phyloP scores from a whole-genome alignment of 208 protist genomes.

The Wallacemonas collosoma region DNA sequence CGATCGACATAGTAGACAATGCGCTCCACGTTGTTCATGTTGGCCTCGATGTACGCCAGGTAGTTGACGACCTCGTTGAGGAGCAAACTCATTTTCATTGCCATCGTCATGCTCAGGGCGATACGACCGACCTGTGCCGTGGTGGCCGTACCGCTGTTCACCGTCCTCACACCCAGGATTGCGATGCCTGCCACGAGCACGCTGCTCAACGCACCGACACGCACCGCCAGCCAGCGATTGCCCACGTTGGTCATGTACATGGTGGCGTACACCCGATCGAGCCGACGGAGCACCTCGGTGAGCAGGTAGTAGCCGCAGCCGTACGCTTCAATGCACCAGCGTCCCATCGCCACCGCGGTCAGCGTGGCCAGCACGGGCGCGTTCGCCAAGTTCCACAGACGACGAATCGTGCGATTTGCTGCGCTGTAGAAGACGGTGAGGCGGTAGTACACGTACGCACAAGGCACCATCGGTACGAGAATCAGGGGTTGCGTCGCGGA shows the following conservation, averaged over 20 bases:
- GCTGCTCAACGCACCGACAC: conserved; percentile 85
- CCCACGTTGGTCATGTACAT: conserved; percentile 47
- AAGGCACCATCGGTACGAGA: conserved; percentile 38
- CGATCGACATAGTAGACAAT: conserved; percentile 64
- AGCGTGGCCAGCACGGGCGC: conserved; percentile 94
- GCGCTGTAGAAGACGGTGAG: conserved; percentile 90
- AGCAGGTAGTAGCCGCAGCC: conserved; percentile 35
- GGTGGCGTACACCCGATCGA: conserved; percentile 54
- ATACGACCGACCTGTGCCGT: conserved; percentile 44
- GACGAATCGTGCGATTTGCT: conserved; percentile 83
- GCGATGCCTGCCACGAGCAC: conserved; percentile 50
- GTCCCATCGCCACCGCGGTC: conserved; percentile 87
- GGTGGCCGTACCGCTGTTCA: conserved; percentile 32
- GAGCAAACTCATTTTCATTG: conserved; percentile 45
- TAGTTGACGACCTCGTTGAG: conserved; percentile 42
- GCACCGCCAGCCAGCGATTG: conserved; percentile 87
- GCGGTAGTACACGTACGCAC: conserved; percentile 57
- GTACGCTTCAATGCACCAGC: conserved; percentile 86
- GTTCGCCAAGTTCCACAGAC: conserved; percentile 84
- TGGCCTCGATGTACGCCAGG: conserved; percentile 43
- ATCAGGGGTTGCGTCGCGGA: conserved; percentile 23
- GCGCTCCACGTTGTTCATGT: conserved; percentile 83
- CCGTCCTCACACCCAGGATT: conserved; percentile 40
- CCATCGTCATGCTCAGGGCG: conserved; percentile 73
- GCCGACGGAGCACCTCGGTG: conserved; percentile 26